phyloP scores from a whole-genome alignment of 2,329 filamentous ascomycete genomes.

The Aspergillus brasiliensis region DNA sequence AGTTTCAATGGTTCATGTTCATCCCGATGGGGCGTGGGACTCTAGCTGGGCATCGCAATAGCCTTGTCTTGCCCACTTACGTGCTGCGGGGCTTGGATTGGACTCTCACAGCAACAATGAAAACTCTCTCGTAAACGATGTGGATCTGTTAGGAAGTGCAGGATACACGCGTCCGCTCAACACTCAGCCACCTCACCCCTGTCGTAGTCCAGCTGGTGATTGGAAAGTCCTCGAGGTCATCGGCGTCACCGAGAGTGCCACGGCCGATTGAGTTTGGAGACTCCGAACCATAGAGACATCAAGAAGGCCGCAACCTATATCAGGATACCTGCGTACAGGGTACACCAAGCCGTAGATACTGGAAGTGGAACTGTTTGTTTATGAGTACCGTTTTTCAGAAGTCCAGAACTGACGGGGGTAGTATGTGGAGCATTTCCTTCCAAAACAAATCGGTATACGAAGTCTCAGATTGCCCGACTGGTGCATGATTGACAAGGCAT shows the following conservation, averaged over 20 bases:
- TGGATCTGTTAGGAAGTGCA: background rate
- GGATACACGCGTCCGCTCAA: background rate
- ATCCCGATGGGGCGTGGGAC: background rate
- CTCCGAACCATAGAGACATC: background rate
- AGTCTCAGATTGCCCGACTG: background rate
- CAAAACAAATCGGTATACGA: background rate
- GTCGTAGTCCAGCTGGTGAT: background rate
- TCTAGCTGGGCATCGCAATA: background rate
- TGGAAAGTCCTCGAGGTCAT: background rate
- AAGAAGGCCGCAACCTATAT: background rate
- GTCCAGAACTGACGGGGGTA: background rate
- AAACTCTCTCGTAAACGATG: background rate
- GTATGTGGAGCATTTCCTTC: background rate
- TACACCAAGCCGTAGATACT: too few relatives aligned
- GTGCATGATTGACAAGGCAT: background rate
- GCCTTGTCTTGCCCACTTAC: background rate
- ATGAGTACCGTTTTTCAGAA: background rate
- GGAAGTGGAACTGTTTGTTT: background rate
- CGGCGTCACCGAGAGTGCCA: background rate
- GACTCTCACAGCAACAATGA: background rate
- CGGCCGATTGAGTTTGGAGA: background rate
- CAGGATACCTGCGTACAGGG: background rate
- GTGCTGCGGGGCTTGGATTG: background rate
- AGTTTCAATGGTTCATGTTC: background rate
- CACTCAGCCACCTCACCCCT: background rate